Evolutionary conservation across 169 alveolate genomes (phyloP).

Genomic region (Plasmodium inui): DNA sequence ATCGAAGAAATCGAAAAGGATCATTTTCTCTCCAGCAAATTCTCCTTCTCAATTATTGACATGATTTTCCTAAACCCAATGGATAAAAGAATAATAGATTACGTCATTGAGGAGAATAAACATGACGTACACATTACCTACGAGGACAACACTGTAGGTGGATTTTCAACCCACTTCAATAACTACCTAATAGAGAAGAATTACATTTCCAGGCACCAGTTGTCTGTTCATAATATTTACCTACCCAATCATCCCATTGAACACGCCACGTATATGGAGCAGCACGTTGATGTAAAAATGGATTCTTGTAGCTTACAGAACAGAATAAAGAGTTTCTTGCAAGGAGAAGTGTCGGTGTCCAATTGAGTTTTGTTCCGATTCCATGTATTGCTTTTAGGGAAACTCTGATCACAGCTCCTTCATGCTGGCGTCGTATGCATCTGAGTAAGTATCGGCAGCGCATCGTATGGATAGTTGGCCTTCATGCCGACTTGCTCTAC

Average conservation of each 20-base stretch:
- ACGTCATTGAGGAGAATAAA: conserved; percentile 22
- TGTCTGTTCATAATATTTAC: conserved; percentile 48
- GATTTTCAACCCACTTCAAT: conserved; percentile 64
- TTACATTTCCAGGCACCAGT: conserved; percentile 29
- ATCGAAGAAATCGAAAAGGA: conserved; percentile 47
- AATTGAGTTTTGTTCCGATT: not conserved
- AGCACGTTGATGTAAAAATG: conserved; percentile 19
- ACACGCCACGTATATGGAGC: conserved; percentile 35
- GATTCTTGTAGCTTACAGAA: not conserved
- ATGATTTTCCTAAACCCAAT: conserved; percentile 67
- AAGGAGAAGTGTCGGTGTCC: not conserved
- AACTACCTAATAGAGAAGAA: conserved; percentile 42
- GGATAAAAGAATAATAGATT: conserved; percentile 50
- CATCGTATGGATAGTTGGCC: not conserved
- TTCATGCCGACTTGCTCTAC: not conserved
- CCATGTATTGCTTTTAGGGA: not conserved
- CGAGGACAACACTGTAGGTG: conserved; percentile 69
- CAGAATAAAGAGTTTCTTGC: conserved; percentile 28
- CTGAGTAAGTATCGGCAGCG: not conserved
- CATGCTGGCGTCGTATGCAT: not conserved
- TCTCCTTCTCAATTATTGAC: conserved; percentile 55
- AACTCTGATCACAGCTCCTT: not conserved
- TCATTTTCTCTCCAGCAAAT: not conserved
- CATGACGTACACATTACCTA: conserved; percentile 39
- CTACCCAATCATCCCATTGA: conserved; percentile 48